Conservation (phyloP, 225 moss, liverwort and hornwort species). For the Lunularia cruciata region DNA sequence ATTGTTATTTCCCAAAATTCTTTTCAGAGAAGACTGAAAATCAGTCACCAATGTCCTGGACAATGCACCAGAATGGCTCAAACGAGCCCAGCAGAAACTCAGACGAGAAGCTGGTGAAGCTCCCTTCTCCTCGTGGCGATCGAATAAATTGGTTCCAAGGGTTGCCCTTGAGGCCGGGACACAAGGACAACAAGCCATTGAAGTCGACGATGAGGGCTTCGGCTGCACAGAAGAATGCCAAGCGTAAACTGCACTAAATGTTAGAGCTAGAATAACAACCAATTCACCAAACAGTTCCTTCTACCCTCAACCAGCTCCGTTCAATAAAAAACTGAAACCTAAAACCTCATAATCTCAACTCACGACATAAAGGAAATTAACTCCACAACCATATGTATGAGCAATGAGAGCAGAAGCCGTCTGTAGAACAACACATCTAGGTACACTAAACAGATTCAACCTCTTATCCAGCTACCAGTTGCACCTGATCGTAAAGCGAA, state of each 20-base stretch:
- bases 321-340: too few species aligned
- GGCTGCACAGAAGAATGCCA: slow-evolving; percentile 27
- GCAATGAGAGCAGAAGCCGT: too few species aligned
- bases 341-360: too few species aligned
- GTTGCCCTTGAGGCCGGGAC: not conserved
- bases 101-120: not conserved
- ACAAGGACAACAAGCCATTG: not conserved
- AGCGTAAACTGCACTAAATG: slow-evolving; percentile 36
- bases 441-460: too few species aligned
- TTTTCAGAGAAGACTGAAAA: not conserved
- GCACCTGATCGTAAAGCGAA: not conserved
- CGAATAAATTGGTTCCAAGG: not conserved
- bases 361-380: not conserved
- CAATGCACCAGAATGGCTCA: not conserved
- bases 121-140: slow-evolving; percentile 5
- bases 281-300: not conserved
- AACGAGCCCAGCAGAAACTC: slow-evolving; percentile 16
- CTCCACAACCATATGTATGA: not conserved
- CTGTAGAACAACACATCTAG: too few species aligned
- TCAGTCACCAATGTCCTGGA: not conserved
- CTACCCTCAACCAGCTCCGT: not conserved
- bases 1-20: not conserved
- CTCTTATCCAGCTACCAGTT: too few species aligned
- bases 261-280: slow-evolving; percentile 6
- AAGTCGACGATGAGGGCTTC: not conserved